A percentile compares a stretch with the other conserved stretches of the same genome.
phyloP scores from a whole-genome alignment of 306 rosid genomes.

The Dryas alaskensis region DNA sequence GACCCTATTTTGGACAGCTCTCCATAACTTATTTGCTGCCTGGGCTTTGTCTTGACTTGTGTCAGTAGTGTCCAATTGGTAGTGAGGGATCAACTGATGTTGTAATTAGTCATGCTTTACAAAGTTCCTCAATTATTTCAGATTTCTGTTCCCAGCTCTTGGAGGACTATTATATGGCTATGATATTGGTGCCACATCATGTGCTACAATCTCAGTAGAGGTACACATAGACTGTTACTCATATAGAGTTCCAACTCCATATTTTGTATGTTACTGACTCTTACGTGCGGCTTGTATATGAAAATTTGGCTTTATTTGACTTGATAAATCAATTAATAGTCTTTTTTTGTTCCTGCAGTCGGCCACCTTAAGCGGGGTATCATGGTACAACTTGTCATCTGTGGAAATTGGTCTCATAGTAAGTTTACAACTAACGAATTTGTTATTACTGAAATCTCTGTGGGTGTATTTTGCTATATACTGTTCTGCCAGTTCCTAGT shows the following conservation, averaged over 20 bases:
- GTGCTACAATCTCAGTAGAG: slow-evolving; percentile 74
- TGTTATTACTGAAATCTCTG: slow-evolving; percentile 20
- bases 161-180: slow-evolving; percentile 94
- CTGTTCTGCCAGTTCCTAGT: not conserved
- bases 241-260: not conserved
- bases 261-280: not conserved
- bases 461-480: not conserved
- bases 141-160: slow-evolving; percentile 92
- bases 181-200: slow-evolving; percentile 89
- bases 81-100: not conserved
- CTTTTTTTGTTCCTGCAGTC: slow-evolving; percentile 57
- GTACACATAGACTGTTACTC: slow-evolving; percentile 37
- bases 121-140: slow-evolving; percentile 34
- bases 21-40: too few species aligned
- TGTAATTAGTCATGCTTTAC: slow-evolving; percentile 18
- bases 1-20: too few species aligned
- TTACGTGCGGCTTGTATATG: not conserved
- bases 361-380: slow-evolving; percentile 66
- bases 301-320: not conserved
- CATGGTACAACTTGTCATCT: slow-evolving; percentile 81
- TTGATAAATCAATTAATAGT: not conserved
- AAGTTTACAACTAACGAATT: slow-evolving; percentile 40
- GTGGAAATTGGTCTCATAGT: slow-evolving; percentile 84
- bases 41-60: not conserved
- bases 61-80: not conserved